Evolutionary conservation across 768 basidiomycete genomes (phyloP).

Genomic region (Auriscalpium orientale): DNA sequence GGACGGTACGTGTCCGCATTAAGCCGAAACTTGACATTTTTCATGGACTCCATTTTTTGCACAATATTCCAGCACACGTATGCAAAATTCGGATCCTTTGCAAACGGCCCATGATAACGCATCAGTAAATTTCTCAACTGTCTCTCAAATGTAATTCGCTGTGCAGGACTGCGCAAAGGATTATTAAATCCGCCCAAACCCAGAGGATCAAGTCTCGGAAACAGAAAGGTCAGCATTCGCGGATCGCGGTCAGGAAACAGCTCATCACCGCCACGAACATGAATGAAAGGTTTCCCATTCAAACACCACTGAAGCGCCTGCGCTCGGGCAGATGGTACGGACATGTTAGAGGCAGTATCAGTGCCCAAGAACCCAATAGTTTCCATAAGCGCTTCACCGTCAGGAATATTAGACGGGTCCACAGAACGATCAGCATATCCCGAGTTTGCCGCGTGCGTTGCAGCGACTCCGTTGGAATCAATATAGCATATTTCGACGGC

Average conservation of each 20-base stretch:
- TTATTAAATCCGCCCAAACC: slow-evolving; percentile 37
- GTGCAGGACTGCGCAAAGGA: not conserved
- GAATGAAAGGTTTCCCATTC: not conserved
- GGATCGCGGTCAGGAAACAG: slow-evolving; percentile 18
- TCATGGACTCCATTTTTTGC: not conserved
- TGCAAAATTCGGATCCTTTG: not conserved
- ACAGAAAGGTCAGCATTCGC: slow-evolving; percentile 31
- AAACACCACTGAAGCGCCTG: not conserved
- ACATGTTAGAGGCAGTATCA: too few relatives aligned
- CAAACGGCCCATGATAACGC: slow-evolving; percentile 26
- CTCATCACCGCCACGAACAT: too few relatives aligned
- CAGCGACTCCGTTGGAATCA: not conserved
- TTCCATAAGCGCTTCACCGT: not conserved
- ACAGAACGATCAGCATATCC: not conserved
- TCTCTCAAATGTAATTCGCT: slow-evolving; percentile 21
- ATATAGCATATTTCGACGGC: not conserved
- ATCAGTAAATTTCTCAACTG: slow-evolving; percentile 29
- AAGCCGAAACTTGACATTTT: not conserved
- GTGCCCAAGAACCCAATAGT: not conserved
- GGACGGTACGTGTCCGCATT: not conserved
- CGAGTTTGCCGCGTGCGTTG: not conserved
- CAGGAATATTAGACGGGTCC: not conserved
- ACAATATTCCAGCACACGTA: not conserved
- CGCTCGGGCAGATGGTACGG: too few relatives aligned
- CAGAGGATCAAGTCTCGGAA: slow-evolving; percentile 37